Evolutionary conservation across 2,329 filamentous ascomycete species (phyloP).

Genomic region (Scedosporium apiospermum): DNA sequence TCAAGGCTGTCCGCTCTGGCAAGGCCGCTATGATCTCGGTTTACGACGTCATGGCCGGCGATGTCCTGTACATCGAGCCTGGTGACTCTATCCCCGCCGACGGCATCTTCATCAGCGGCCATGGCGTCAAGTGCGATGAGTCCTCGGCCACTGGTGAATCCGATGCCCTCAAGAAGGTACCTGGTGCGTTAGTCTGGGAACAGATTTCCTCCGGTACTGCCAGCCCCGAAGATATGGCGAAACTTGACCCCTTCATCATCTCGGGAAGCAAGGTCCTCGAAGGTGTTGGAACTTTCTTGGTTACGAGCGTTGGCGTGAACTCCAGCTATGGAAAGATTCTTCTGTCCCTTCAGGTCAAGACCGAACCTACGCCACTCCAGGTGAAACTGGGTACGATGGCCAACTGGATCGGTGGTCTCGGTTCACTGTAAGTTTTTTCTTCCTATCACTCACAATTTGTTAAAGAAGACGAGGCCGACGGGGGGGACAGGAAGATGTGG

Average conservation of each 20-base stretch:
- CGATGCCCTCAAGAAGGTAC: constrained; percentile 58
- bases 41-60: constrained; percentile 58
- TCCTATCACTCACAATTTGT: constrained; percentile 29
- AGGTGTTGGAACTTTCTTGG: constrained; percentile 42
- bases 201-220: constrained; percentile 32
- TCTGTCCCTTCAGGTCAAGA: constrained; percentile 41
- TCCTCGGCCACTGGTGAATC: constrained; percentile 66
- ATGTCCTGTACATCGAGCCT: constrained; percentile 58
- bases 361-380: constrained; percentile 43
- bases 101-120: constrained; percentile 53
- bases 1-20: constrained; percentile 58
- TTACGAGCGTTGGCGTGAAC: constrained; percentile 43
- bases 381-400: constrained; percentile 38
- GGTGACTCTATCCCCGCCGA: constrained; percentile 64
- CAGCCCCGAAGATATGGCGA: constrained; percentile 16
- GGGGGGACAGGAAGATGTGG: constrained; percentile 17
- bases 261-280: constrained; percentile 44
- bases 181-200: constrained; percentile 47
- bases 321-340: constrained; percentile 44
- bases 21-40: constrained; percentile 55
- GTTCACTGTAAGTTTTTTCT: constrained; percentile 13
- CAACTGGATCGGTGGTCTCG: constrained; percentile 31
- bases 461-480: neutral
- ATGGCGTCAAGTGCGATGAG: constrained; percentile 53
- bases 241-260: constrained; percentile 56